Percentiles rank a stretch among this genome's conserved stretches.
Evolutionary conservation across 2,329 filamentous ascomycete species (phyloP).

Genomic region (Colletotrichum sp.): DNA sequence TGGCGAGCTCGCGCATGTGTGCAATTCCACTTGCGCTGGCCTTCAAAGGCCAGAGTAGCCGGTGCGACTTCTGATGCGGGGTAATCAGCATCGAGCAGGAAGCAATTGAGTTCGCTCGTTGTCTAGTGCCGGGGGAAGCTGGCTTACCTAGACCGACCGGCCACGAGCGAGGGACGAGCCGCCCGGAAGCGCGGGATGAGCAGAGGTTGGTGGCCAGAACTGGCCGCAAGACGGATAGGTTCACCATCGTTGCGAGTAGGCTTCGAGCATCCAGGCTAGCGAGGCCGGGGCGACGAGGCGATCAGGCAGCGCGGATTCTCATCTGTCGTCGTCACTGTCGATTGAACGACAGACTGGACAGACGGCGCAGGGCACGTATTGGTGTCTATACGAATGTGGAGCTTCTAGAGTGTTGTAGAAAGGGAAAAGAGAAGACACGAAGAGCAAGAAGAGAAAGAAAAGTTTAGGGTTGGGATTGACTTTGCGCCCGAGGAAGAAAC

Average conservation of each 20-base stretch:
- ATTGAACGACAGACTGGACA: neutral
- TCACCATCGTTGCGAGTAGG: constrained; percentile 9
- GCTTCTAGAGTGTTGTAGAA: neutral
- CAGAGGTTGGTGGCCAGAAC: constrained; percentile 12
- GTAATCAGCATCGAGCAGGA: neutral
- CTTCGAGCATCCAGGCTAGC: constrained; percentile 15
- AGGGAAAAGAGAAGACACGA: neutral
- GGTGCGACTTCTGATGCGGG: neutral
- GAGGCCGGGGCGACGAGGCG: constrained; percentile 7
- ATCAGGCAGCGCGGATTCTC: neutral
- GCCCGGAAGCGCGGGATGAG: neutral
- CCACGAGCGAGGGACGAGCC: constrained; percentile 11
- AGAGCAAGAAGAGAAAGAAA: neutral
- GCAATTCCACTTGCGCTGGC: constrained; percentile 39
- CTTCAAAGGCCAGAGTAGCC: neutral
- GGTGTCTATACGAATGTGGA: neutral
- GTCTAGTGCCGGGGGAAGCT: neutral
- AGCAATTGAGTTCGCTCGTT: neutral
- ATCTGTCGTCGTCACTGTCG: constrained; percentile 11
- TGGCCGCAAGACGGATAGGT: constrained; percentile 16
- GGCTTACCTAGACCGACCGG: constrained; percentile 3
- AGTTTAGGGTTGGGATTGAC: constrained; percentile 15
- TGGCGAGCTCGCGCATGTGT: constrained; percentile 38
- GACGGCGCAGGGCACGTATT: neutral
- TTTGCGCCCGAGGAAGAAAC: constrained; percentile 9